These are phyloP conservation scores for Pichia norvegensis DNA, from an alignment of 1,139 yeast genomes.

Conservation along the genomic window DNA sequence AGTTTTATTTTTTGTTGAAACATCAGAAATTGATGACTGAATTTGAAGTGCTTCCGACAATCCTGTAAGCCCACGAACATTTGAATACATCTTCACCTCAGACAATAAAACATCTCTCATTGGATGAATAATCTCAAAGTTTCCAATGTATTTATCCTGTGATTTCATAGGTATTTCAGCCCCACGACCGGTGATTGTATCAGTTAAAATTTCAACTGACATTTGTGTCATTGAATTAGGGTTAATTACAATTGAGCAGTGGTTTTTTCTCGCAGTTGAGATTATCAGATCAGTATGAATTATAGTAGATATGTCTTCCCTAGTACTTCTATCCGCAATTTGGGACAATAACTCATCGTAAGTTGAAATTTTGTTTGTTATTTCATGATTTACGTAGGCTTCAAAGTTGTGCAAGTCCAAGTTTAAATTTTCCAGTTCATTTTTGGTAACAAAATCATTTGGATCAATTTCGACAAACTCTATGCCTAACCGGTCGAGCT, in stretches of 20 bases:
- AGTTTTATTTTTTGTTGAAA: slow-evolving; percentile 54
- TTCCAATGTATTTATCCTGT: slow-evolving; percentile 21
- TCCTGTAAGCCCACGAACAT: slow-evolving; percentile 14
- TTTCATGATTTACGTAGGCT: slow-evolving; percentile 2
- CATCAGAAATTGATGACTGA: slow-evolving; percentile 9
- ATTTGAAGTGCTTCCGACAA: slow-evolving; percentile 7
- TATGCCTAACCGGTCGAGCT: slow-evolving; percentile 23
- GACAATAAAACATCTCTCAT: slow-evolving; percentile 62
- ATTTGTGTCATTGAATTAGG: slow-evolving; percentile 79
- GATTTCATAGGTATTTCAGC: slow-evolving; percentile 44
- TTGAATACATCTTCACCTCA: slow-evolving; percentile 45
- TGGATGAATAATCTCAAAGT: slow-evolving; percentile 52
- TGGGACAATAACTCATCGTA: slow-evolving; percentile 25
- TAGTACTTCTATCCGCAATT: slow-evolving; percentile 48
- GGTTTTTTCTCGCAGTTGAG: slow-evolving; percentile 38
- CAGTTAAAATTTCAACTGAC: slow-evolving; percentile 70
- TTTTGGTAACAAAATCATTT: slow-evolving; percentile 27
- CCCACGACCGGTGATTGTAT: slow-evolving; percentile 90
- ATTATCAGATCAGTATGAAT: slow-evolving; percentile 44
- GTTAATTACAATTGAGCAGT: slow-evolving; percentile 52
- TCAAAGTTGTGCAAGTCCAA: slow-evolving; percentile 20
- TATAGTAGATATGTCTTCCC: slow-evolving; percentile 51
- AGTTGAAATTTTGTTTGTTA: slow-evolving; percentile 21
- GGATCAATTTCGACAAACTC: slow-evolving; percentile 34
- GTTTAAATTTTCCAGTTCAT: slow-evolving; percentile 2